Percentiles rank a stretch among this genome's conserved stretches.
These are phyloP conservation scores for Pseudozyma sp. DNA, from an alignment of 1,284 basidiomycete species.

Conservation along the genomic window DNA sequence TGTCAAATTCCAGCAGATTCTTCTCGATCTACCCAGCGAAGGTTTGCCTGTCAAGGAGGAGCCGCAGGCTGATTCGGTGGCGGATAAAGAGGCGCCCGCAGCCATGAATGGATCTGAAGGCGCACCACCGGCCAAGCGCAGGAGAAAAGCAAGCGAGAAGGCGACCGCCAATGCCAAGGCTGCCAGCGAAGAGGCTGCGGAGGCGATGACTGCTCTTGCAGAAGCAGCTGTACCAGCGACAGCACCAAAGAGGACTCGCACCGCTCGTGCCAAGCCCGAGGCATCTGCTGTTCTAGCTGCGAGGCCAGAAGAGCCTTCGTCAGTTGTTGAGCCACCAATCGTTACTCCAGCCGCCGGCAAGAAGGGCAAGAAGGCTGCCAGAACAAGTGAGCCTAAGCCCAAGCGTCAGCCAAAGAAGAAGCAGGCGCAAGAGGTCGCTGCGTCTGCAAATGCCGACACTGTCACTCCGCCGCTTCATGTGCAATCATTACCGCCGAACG, in stretches of 20 bases:
- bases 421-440: slow-evolving; percentile 1
- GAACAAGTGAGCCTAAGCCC: slow-evolving; percentile 15
- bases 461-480: not conserved
- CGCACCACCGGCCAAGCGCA: slow-evolving; percentile 24
- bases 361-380: slow-evolving; percentile 10
- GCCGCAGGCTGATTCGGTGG: not conserved
- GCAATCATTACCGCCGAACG: not conserved
- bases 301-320: not conserved
- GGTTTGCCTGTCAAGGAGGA: slow-evolving; percentile 22
- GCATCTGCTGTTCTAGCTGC: not conserved
- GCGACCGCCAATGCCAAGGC: slow-evolving; percentile 27
- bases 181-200: slow-evolving; percentile 26
- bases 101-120: not conserved
- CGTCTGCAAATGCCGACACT: slow-evolving; percentile 4
- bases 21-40: slow-evolving; percentile 20
- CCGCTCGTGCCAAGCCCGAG: slow-evolving; percentile 5
- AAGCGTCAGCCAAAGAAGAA: slow-evolving; percentile 37
- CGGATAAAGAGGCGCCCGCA: not conserved
- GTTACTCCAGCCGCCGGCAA: not conserved
- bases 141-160: slow-evolving; percentile 36
- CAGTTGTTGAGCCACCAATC: not conserved
- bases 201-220: slow-evolving; percentile 14
- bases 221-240: slow-evolving; percentile 3
- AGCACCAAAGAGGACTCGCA: slow-evolving; percentile 20
- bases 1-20: slow-evolving; percentile 49